A percentile compares a stretch with the other conserved stretches of the same genome.
phyloP scores from a whole-genome alignment of 345 rosid species.

The Zanthoxylum bungeanum region DNA sequence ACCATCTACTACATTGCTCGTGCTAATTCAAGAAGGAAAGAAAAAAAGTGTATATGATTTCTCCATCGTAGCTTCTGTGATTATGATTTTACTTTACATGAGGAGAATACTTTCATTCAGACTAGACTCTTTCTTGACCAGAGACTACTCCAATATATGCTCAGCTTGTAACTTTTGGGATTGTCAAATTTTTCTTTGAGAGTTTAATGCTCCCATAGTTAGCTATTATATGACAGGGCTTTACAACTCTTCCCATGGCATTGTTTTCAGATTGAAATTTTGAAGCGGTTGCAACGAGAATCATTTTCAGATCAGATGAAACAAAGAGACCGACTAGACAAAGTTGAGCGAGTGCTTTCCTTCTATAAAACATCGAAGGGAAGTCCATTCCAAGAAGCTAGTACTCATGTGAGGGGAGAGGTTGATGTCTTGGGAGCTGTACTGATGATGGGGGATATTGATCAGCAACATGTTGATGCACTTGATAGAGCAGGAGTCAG shows the following conservation, averaged over 20 bases:
- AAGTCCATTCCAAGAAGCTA: constrained; percentile 61
- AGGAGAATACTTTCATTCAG: not conserved
- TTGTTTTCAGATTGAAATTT: constrained; percentile 72
- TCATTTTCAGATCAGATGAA: constrained; percentile 83
- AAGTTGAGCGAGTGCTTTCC: constrained; percentile 63
- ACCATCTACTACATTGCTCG: not conserved
- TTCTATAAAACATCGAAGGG: constrained; percentile 46
- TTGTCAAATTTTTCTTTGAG: constrained; percentile 13
- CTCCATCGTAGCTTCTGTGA: not conserved
- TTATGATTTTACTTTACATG: not conserved
- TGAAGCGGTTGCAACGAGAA: constrained; percentile 92
- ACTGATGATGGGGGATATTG: constrained; percentile 44
- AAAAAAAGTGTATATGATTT: not conserved
- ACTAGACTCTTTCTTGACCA: not conserved
- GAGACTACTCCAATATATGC: not conserved
- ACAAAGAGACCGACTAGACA: constrained; percentile 86
- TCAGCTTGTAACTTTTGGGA: not conserved
- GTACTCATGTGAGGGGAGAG: constrained; percentile 67
- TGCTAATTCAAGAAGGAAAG: not conserved
- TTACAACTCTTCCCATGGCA: constrained; percentile 7
- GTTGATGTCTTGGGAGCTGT: constrained; percentile 69
- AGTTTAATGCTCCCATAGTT: constrained; percentile 9
- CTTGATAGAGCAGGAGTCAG: constrained; percentile 51
- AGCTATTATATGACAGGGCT: constrained; percentile 15
- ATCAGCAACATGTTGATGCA: constrained; percentile 41